Evolutionary conservation across 2,329 filamentous ascomycete genomes (phyloP), one percentile per base, ranked within the genome.

Genomic region (Cladosporium phlei): DNA sequence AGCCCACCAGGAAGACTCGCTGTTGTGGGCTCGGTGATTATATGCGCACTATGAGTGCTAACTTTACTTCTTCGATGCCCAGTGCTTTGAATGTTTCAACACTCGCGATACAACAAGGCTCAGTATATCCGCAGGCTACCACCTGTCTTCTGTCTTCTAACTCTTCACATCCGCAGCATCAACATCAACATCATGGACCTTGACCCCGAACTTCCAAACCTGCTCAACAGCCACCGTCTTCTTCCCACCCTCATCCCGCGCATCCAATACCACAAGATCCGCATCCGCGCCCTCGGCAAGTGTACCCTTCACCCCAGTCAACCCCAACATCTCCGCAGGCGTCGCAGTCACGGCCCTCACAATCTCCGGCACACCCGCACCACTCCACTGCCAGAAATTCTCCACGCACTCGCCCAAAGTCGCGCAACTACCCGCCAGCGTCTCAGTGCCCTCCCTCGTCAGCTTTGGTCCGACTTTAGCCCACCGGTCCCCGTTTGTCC

Each of bases 381-480:
- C 84, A 1, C 83, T 83, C 83, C 84, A 91, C 49, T 76, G 77
- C 55, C 88, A 72, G 64, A 93, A 90, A 66, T 93, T 93, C 60
- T 82, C 85, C 46, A 90, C 80, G 58, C 88, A 93, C 57, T 91
- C 85, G 30, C 90, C 76, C n/a, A 94, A 73, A 5, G 83, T 64
- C 21, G 59, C 59, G 30, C 55, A 59, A 17, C 55, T 59, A 12
- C 60, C 87, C 11, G 87, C 88, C 60, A 94, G 88, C 49, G 79
- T 86, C 22, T 85, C 78, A 0, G 86, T 88, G 11, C 85, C 86
- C 62, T 94, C 85, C 0, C 94, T 73, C 3, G 86, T 82, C 27
- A 96, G 68, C 46, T 83, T 75, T 0, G 80, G 72, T 1, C 89
- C 88, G 40, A 77, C 79, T 69, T 91, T 91, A 50, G 85, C 67